A percentile compares a stretch with the other conserved stretches of the same genome.
These are phyloP conservation scores for Musa schizocarpa DNA, from an alignment of 176 grass and related monocot species.

Conservation along the genomic window DNA sequence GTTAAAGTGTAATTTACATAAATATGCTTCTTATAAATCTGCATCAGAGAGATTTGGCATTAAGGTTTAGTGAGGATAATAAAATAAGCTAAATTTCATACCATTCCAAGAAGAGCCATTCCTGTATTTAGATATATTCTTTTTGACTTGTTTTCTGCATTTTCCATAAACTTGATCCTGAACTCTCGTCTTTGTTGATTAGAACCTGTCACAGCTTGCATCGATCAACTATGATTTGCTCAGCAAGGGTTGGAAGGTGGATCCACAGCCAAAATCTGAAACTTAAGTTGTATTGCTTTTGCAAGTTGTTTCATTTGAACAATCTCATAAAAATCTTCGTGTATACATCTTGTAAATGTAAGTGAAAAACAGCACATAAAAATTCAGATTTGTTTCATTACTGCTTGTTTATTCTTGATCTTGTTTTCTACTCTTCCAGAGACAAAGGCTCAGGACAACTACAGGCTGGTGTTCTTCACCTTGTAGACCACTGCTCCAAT, in stretches of 20 bases:
- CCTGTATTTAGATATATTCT: no score
- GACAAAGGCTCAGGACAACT: conserved; percentile 23
- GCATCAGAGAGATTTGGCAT: no score
- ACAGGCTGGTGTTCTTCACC: conserved; percentile 6
- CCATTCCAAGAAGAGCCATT: no score
- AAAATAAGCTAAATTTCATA: no score
- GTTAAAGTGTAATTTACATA: no score
- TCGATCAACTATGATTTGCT: conserved; percentile 99
- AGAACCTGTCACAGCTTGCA: conserved; percentile 96
- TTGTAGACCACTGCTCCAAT: background rate
- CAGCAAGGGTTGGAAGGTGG: conserved; percentile 86
- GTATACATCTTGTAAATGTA: conserved; percentile 95
- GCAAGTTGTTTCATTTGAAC: conserved; percentile 22
- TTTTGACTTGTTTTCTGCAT: background rate
- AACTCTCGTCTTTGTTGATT: conserved; percentile 24
- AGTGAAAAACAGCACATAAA: conserved; percentile 17
- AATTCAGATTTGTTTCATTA: background rate
- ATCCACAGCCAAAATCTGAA: conserved; percentile 46
- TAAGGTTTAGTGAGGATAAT: no score
- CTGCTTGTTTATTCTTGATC: background rate
- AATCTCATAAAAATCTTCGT: conserved; percentile 26
- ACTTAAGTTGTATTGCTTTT: conserved; percentile 27
- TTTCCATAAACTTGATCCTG: background rate
- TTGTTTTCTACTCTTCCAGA: conserved; percentile 5
- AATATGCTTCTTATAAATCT: no score